Conservation (phyloP, 2,329 filamentous ascomycete genomes). For the Simplicillium aogashimaense region DNA sequence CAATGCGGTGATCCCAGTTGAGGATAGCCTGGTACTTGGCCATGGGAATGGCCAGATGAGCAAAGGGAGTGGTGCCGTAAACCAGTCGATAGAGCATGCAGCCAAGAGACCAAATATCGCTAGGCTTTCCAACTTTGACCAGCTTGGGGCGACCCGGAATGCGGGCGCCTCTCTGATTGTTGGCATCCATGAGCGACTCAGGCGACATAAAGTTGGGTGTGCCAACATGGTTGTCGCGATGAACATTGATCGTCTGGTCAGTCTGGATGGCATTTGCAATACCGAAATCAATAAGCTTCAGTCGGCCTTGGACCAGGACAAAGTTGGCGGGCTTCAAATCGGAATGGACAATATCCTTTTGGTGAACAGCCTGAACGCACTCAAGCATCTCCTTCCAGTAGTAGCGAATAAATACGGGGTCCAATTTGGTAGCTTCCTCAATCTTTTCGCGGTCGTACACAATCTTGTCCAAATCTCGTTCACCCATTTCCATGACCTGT, state of each 20-base stretch:
- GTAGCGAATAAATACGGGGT: conserved; percentile 86
- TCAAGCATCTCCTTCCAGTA: conserved; percentile 99
- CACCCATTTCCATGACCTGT: conserved; percentile 93
- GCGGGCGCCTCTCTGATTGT: conserved; percentile 45
- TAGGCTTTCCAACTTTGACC: conserved; percentile 93
- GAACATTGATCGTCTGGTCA: conserved; percentile 93
- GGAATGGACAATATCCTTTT: conserved; percentile 87
- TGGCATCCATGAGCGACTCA: conserved; percentile 83
- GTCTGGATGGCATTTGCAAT: conserved; percentile 96
- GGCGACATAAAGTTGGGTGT: conserved; percentile 99
- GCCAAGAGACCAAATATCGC: conserved; percentile 90
- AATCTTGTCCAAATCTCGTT: conserved; percentile 83
- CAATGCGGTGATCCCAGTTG: conserved; percentile 63
- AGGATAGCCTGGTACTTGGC: conserved; percentile 80
- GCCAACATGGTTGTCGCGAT: conserved; percentile 88
- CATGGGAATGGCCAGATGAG: conserved; percentile 80
- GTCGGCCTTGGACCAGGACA: conserved; percentile 75
- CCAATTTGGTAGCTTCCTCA: conserved; percentile 61
- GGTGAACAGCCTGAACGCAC: conserved; percentile 82
- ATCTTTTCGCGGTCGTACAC: conserved; percentile 63
- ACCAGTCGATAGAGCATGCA: conserved; percentile 98
- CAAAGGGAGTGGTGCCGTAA: conserved; percentile 93
- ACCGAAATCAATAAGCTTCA: conserved; percentile 97
- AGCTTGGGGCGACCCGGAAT: conserved; percentile 50
- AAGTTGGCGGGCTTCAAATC: conserved; percentile 98